A percentile compares a stretch with the other conserved stretches of the same genome.
Evolutionary conservation across 1,284 basidiomycete genomes (phyloP).

Genomic region (Apiotrichum porosum): DNA sequence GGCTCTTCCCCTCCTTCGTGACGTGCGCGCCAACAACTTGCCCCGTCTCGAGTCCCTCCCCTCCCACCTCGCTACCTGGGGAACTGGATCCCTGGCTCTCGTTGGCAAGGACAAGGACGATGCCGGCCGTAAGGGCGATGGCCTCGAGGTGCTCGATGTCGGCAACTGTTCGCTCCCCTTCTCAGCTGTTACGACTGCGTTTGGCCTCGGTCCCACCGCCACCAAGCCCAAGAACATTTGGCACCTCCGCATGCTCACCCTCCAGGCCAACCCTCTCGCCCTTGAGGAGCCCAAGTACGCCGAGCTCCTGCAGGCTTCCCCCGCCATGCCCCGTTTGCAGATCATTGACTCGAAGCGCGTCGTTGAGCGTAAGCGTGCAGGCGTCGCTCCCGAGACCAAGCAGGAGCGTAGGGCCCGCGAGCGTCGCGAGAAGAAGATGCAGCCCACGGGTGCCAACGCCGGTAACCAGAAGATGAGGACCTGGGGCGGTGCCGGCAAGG

Average conservation of each 20-base stretch:
- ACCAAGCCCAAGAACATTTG: slow-evolving; percentile 4
- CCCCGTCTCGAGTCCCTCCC: slow-evolving; percentile 35
- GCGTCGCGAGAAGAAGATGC: slow-evolving; percentile 29
- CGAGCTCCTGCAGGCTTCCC: slow-evolving; percentile 28
- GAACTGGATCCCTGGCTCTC: slow-evolving; percentile 32
- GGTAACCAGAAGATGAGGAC: slow-evolving; percentile 24
- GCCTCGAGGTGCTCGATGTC: slow-evolving; percentile 41
- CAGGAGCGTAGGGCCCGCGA: slow-evolving; percentile 23
- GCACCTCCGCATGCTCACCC: slow-evolving; percentile 36
- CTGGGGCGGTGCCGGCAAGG: slow-evolving; percentile 23
- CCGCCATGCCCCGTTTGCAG: slow-evolving; percentile 36
- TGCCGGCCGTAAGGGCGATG: slow-evolving; percentile 24
- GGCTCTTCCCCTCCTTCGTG: slow-evolving; percentile 37
- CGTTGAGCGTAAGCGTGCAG: slow-evolving; percentile 37
- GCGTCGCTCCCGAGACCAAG: slow-evolving; percentile 29
- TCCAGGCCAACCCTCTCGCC: slow-evolving; percentile 39
- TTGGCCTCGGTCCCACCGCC: slow-evolving; percentile 15
- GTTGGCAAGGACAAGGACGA: slow-evolving; percentile 12
- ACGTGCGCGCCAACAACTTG: slow-evolving; percentile 44
- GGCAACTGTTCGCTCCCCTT: slow-evolving; percentile 42
- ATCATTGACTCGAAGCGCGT: slow-evolving; percentile 45
- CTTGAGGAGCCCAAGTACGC: slow-evolving; percentile 32
- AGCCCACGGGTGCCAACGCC: slow-evolving; percentile 35
- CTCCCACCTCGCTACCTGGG: slow-evolving; percentile 32
- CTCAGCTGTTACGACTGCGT: slow-evolving; percentile 17